A percentile compares a stretch with the other conserved stretches of the same genome.
Conservation (phyloP, 352 stramenopile species). For the Phytophthora chlamydospora region DNA sequence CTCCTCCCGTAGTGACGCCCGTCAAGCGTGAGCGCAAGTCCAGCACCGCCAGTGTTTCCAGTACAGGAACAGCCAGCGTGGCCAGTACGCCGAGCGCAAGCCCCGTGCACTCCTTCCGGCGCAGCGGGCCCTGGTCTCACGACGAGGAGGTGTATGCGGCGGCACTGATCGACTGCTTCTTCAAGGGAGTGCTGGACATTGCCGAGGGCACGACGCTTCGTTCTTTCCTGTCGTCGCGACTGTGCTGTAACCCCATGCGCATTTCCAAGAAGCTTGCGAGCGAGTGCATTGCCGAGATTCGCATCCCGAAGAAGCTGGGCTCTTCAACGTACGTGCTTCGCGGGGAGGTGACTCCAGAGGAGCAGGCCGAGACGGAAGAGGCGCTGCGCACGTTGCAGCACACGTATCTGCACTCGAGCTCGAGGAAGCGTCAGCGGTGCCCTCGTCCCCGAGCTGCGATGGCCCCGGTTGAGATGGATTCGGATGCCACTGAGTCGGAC, state of each 20-base stretch:
- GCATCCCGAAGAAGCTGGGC: slow-evolving; percentile 77
- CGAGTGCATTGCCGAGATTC: slow-evolving; percentile 66
- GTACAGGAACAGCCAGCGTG: slow-evolving; percentile 28
- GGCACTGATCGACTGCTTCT: slow-evolving; percentile 69
- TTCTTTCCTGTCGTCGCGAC: slow-evolving; percentile 60
- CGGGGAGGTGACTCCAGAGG: slow-evolving; percentile 34
- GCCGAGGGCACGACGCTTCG: slow-evolving; percentile 69
- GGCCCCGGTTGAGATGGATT: slow-evolving; percentile 19
- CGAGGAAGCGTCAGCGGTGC: slow-evolving; percentile 21
- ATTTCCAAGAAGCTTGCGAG: slow-evolving; percentile 83
- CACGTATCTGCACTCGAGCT: slow-evolving; percentile 38
- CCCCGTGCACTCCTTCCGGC: slow-evolving; percentile 40
- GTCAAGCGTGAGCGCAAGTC: slow-evolving; percentile 38
- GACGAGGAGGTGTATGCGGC: slow-evolving; percentile 76
- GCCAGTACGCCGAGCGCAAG: slow-evolving; percentile 32
- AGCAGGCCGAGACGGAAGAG: slow-evolving; percentile 20
- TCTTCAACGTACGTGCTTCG: slow-evolving; percentile 66
- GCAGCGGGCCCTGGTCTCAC: slow-evolving; percentile 68
- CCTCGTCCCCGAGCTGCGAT: neutral
- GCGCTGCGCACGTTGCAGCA: slow-evolving; percentile 34
- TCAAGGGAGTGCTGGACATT: slow-evolving; percentile 67
- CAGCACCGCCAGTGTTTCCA: slow-evolving; percentile 35
- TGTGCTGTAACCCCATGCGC: slow-evolving; percentile 79
- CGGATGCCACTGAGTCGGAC: slow-evolving; percentile 24
- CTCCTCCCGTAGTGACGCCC: slow-evolving; percentile 4